Evolutionary conservation across 1,139 yeast species (phyloP).

Genomic region (Lodderomyces orthopsilosis): DNA sequence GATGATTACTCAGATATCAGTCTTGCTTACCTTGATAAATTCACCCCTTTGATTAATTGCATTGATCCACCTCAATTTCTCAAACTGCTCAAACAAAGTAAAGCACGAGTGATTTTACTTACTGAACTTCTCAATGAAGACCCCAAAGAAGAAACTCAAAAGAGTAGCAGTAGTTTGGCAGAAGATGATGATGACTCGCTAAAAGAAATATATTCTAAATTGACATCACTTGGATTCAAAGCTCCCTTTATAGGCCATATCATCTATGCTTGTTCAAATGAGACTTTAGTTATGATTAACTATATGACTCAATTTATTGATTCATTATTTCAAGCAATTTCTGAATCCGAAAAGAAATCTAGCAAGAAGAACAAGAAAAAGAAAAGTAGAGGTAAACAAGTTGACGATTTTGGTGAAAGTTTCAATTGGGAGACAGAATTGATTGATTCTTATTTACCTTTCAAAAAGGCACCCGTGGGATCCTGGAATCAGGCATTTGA

Average conservation of each 20-base stretch:
- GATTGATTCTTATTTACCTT: slow-evolving; percentile 2
- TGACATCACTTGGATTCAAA: slow-evolving; percentile 24
- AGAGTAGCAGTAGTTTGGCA: background rate
- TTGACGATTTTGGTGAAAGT: background rate
- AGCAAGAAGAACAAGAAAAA: background rate
- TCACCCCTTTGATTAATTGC: slow-evolving; percentile 6
- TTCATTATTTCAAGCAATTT: background rate
- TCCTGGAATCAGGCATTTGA: slow-evolving; percentile 30
- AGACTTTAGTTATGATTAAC: slow-evolving; percentile 8
- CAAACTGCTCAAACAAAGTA: background rate
- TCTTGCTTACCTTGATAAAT: slow-evolving; percentile 6
- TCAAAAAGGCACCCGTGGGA: slow-evolving; percentile 15
- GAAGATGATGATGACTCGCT: slow-evolving; percentile 6
- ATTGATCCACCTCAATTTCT: background rate
- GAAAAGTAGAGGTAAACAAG: background rate
- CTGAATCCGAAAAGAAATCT: background rate
- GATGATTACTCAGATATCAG: background rate
- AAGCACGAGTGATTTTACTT: slow-evolving; percentile 7
- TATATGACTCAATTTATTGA: slow-evolving; percentile 2
- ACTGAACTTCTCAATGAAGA: background rate
- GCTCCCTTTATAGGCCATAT: slow-evolving; percentile 28
- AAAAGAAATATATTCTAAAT: slow-evolving; percentile 15
- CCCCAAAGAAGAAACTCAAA: background rate
- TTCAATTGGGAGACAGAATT: background rate
- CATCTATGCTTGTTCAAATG: slow-evolving; percentile 25